These are phyloP conservation scores for Solanum virginianum DNA, from an alignment of 257 asterid species.

Conservation along the genomic window DNA sequence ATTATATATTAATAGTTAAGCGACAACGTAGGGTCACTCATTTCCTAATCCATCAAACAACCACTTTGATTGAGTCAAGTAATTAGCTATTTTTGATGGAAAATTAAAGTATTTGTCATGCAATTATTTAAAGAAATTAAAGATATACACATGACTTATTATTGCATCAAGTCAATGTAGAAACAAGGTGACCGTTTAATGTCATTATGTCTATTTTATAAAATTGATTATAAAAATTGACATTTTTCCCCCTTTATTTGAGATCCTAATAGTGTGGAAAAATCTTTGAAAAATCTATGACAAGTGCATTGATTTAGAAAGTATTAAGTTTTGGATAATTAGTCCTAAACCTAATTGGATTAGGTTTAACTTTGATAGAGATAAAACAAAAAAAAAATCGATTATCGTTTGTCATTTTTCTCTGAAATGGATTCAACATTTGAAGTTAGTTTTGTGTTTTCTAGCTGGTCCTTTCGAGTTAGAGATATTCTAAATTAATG, in stretches of 20 bases:
- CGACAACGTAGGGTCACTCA: not conserved
- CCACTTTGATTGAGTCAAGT: not conserved
- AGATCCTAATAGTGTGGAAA: conserved; percentile 2
- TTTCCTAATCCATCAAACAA: not conserved
- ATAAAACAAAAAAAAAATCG: too few species aligned
- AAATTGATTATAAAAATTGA: not conserved
- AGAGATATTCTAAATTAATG: not conserved
- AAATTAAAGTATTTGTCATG: not conserved
- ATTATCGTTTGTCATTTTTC: not conserved
- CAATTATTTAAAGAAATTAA: not conserved
- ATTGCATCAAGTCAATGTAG: not conserved
- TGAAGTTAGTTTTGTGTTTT: not conserved
- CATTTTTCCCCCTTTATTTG: not conserved
- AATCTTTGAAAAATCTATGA: not conserved
- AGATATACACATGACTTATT: not conserved
- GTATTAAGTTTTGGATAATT: not conserved
- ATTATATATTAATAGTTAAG: not conserved
- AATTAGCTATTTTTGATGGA: not conserved
- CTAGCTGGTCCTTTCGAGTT: not conserved
- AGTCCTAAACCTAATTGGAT: not conserved
- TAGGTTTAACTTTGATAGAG: not conserved
- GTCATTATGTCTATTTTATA: not conserved
- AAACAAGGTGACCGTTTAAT: not conserved
- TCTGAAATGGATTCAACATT: not conserved
- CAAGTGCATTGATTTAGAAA: not conserved